Percentiles rank a stretch among this genome's conserved stretches.
Conservation (phyloP, 192 early-diverging fungal species). For the Podila epicladia region DNA sequence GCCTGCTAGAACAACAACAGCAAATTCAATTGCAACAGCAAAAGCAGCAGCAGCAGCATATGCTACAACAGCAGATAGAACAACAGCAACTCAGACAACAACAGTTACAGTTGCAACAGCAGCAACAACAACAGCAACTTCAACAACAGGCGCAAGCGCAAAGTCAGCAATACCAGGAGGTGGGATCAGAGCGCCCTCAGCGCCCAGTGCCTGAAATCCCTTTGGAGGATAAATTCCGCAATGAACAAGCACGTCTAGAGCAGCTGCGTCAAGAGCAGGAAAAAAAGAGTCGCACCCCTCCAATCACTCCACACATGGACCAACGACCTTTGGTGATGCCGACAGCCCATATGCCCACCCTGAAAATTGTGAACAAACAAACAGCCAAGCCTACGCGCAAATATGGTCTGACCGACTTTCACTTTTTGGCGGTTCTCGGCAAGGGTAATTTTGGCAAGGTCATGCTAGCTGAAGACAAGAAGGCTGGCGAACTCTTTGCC, state of each 20-base stretch:
- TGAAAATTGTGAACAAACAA: slow-evolving; percentile 48
- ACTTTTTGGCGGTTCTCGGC: slow-evolving; percentile 93
- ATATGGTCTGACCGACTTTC: slow-evolving; percentile 91
- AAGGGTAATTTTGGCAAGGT: slow-evolving; percentile 99
- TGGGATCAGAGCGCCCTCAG: slow-evolving; percentile 11
- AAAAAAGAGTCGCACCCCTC: slow-evolving; percentile 30
- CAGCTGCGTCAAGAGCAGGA: slow-evolving; percentile 44
- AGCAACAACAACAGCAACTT: slow-evolving; percentile 6
- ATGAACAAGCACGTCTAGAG: slow-evolving; percentile 36
- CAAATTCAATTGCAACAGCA: slow-evolving; percentile 16
- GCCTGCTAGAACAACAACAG: slow-evolving; percentile 30
- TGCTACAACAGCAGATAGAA: slow-evolving; percentile 15
- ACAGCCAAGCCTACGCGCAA: slow-evolving; percentile 55
- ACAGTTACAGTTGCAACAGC: slow-evolving; percentile 23
- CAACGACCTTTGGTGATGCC: slow-evolving; percentile 42
- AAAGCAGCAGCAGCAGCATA: slow-evolving; percentile 10
- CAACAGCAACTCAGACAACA: slow-evolving; percentile 18
- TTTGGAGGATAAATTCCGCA: slow-evolving; percentile 38
- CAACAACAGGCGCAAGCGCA: slow-evolving; percentile 8
- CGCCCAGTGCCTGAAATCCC: slow-evolving; percentile 7
- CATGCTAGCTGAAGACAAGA: slow-evolving; percentile 96
- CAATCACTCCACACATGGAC: slow-evolving; percentile 8
- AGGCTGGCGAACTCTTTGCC: slow-evolving; percentile 80
- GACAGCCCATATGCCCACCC: slow-evolving; percentile 22
- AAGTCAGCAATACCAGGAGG: neutral